Base-by-base conservation (phyloP, 2,329 filamentous ascomycete species). In the Colletotrichum noveboracense region DNA sequence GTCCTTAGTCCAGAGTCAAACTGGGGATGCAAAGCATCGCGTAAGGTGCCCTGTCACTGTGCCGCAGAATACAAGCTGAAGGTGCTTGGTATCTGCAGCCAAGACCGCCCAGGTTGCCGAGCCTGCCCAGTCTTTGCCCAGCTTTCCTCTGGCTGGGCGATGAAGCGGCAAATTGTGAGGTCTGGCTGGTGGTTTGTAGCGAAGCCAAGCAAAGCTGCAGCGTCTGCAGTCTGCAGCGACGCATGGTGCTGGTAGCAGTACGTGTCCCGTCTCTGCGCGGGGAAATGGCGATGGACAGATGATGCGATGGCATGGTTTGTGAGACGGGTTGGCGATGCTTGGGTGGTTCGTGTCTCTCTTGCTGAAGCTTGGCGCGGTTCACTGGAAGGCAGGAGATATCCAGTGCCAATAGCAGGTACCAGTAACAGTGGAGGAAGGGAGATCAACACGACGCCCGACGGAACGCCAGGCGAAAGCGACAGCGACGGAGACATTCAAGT, bases 81-180 rank as follows among this genome's bases (percentile, higher is more conserved):
- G 55, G 69, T 73, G 73, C 62, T 73, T 73, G 58, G 73, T 75
- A 65, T 73, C 70, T 75, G 73, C 70, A 75, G 73, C 73, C 73
- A 75, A 75, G 73, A 68, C 48, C 64, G 73, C 70, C 73, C 43
- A 75, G 70, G 28, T 24, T 73, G 67, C 67, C 56, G 55, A 64
- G 73, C 21, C 62, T 71, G 66, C 66, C 66, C 55, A 69, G 66
- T 43, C 66, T 68, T 52, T 68, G 66, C 66, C 66, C 64, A 56
- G 66, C 38, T 56, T 30, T 21, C 21, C 34, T 56, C 58, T 61
- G 56, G 70, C 73, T 69, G 70, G 70, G 73, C 64, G 64, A 73
- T 68, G 70, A 66, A 68, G 73, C 73, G 70, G 73, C 58, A 73
- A 73, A 65, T 68, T 64, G 24, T 68, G 70, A 73, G 14, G 34